Evolutionary conservation across 805 yeast genomes (phyloP).

Genomic region (Ogataea parapolymorpha): DNA sequence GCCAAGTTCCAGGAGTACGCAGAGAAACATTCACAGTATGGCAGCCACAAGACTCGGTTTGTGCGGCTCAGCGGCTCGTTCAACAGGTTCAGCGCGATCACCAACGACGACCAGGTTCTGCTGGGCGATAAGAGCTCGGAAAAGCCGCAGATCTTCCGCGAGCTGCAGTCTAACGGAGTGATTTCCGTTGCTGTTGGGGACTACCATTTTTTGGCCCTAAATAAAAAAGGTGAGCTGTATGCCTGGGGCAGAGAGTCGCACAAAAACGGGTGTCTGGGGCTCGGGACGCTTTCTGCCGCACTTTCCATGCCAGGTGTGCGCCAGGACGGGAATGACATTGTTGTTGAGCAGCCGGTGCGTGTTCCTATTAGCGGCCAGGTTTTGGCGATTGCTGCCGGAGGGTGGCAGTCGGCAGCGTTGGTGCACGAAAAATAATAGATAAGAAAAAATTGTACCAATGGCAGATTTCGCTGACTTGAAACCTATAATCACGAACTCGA

Average conservation of each 20-base stretch:
- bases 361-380: conserved; percentile 43
- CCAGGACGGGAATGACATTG: conserved; percentile 34
- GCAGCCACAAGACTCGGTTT: conserved; percentile 33
- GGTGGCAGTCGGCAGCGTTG: conserved; percentile 78
- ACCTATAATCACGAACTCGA: conserved; percentile 18
- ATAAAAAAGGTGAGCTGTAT: conserved; percentile 51
- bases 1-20: conserved; percentile 32
- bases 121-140: conserved; percentile 35
- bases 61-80: conserved; percentile 54
- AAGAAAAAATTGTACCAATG: conserved; percentile 13
- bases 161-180: conserved; percentile 46
- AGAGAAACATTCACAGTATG: conserved; percentile 28
- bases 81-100: conserved; percentile 51
- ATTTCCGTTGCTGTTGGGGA: conserved; percentile 67
- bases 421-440: conserved; percentile 24
- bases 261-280: conserved; percentile 67
- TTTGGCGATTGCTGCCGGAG: conserved; percentile 66
- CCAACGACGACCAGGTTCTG: conserved; percentile 46
- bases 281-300: conserved; percentile 38
- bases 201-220: conserved; percentile 64
- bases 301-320: conserved; percentile 22
- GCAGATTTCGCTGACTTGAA: conserved; percentile 20
- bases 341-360: conserved; percentile 39
- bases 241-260: conserved; percentile 69
- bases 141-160: conserved; percentile 36